Evolutionary conservation across 108 stramenopile genomes (phyloP).

Genomic region (Cyclotella cryptica): DNA sequence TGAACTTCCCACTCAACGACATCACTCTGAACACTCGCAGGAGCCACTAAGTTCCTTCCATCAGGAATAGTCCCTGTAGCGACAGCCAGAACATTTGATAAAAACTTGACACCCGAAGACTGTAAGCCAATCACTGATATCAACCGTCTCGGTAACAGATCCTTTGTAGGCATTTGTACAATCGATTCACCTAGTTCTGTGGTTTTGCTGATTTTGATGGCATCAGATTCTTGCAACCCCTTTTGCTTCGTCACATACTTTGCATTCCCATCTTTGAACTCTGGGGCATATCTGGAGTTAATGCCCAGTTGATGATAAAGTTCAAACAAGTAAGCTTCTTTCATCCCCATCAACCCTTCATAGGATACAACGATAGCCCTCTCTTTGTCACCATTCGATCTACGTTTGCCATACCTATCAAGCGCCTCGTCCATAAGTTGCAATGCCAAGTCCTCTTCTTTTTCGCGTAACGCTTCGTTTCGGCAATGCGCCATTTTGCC

Average conservation of each 20-base stretch:
- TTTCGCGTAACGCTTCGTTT: not conserved
- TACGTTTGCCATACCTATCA: constrained; percentile 22
- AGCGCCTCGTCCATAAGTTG: constrained; percentile 32
- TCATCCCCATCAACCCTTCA: constrained; percentile 46
- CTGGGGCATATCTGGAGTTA: constrained; percentile 38
- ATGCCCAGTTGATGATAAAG: constrained; percentile 46
- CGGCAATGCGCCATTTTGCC: constrained; percentile 24
- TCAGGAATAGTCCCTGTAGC: constrained; percentile 28
- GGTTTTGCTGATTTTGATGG: not conserved
- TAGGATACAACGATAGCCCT: constrained; percentile 48
- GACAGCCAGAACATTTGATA: constrained; percentile 28
- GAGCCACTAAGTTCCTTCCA: constrained; percentile 8
- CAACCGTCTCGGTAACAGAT: constrained; percentile 29
- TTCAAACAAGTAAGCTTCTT: constrained; percentile 38
- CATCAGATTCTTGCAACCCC: not conserved
- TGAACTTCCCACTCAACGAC: constrained; percentile 35
- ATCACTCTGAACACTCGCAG: not conserved
- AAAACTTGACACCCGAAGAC: constrained; percentile 43
- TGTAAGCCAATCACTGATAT: constrained; percentile 47
- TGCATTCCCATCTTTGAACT: constrained; percentile 39
- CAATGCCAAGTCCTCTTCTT: constrained; percentile 35
- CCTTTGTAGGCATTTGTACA: not conserved
- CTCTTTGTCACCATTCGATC: constrained; percentile 24
- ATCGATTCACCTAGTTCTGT: not conserved
- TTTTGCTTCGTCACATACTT: constrained; percentile 23